Base-by-base conservation (phyloP, 164 flowering plant genomes). In the Brasenia schreberi region DNA sequence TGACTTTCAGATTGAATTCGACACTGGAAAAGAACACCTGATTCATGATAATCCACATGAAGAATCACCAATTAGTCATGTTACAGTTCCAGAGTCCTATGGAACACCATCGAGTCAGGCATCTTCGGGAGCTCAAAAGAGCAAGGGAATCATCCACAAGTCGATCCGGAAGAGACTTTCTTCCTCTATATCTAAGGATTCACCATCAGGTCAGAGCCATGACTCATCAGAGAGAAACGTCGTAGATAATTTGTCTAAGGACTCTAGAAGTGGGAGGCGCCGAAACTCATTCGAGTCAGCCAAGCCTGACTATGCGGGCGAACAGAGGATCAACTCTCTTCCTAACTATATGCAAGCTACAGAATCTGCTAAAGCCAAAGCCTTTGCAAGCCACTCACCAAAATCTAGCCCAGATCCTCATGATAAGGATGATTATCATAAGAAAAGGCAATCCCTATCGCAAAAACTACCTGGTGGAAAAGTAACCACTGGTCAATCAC, bases 261-360 rank as follows among this genome's bases (percentile, higher is more conserved):
- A 87, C 64, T 78, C 75, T 33, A 87, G 79, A 72, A 70, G 52
- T 70, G 91, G 82, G 71, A 90, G 80, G 78, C 80, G 93, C 60
- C 79, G 88, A 59, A 87, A 73, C 69, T 87, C 94, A 43, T 81
- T 85, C 70, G 96, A 89, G 63, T 83, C 86, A 64, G 43, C 76
- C 23, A 85, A 64, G 74, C 74, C 82, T 18, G 86, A 84, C 4
- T 62, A 75, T 67, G 96, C 84, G 17, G 87, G 83, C 67, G 97
- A 91, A 66, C 80, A 81, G 42, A 80, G 87, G 70, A 81, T 83
- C 66, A 83, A 65, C 63, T 73, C 90, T 61, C 73, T 91, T 19
- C 98, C 98, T 6, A 89, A 79, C 72, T 91, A 91, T 77, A 94
- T 94, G 98, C 98, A 94, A 82, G 87, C 92, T n/a, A 94, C 98